Base-by-base conservation (phyloP, 2,329 filamentous ascomycete species). In the Epicoccum nigrum region DNA sequence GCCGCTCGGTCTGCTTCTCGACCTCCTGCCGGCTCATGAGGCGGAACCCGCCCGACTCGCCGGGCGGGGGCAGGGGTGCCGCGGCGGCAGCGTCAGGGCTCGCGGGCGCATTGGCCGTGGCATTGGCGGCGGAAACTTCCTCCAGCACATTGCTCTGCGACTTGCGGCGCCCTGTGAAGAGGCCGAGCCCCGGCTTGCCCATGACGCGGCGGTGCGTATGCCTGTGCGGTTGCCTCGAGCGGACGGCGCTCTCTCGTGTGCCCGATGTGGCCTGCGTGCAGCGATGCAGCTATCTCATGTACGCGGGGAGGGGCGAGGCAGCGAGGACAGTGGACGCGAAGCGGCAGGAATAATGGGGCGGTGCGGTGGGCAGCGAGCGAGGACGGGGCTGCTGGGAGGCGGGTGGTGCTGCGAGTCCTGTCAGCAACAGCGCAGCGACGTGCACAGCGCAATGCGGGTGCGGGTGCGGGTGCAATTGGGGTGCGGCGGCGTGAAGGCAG, bases 131-230 rank as follows among this genome's bases (percentile, higher is more conserved):
- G 7, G 58, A 55, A 4, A 47, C 19, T 5, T 71, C 67, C 9
- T 73, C 71, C 27, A 74, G 55, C 17, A 58, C 61, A 50, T 73
- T 73, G 45, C 68, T 64, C 45, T 68, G 63, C 19, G 72, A 74
- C 63, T 73, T 74, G 23, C 72, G 66, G 21, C 72, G 70, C 40
- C 55, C 61, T 25, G 58, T 68, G 52, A 72, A 69, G 49, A 70
- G 60, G 15, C 65, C 63, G 13, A 72, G 60, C 7, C 62, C 62
- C 23, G 68, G 62, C 62, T 68, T 72, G 51, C 51, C 67, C 67
- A 69, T 71, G 46, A 50, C 39, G 44, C 28, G 16, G 23, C 17
- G 3, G 42, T 31, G 32, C 27, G 23, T 32, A 38, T 59, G 47
- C 17, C 16, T 40, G 30, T 35, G n/a, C n/a, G n/a, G n/a, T n/a